Percentiles rank a stretch among this genome's conserved stretches.
Conservation (phyloP, 1,284 basidiomycete genomes). For the Sanghuangporus weigelae region DNA sequence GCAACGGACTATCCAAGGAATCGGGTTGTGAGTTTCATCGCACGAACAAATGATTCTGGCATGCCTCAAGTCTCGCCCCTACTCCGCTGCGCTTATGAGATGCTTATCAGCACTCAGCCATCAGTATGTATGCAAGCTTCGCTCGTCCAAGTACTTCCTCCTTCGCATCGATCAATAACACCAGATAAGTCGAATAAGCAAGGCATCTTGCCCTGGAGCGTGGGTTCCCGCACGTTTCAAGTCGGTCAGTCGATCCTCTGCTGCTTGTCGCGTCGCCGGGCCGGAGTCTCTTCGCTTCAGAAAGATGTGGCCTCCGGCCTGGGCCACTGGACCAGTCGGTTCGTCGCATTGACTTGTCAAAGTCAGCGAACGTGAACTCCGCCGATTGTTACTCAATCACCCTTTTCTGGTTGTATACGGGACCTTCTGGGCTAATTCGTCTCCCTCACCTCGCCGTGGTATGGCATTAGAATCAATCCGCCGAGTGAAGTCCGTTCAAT, state of each 20-base stretch:
- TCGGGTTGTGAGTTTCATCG: neutral
- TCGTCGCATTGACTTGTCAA: neutral
- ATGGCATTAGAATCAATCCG: neutral
- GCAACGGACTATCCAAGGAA: neutral
- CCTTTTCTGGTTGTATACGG: neutral
- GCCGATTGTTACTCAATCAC: neutral
- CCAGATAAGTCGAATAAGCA: neutral
- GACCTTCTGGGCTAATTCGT: neutral
- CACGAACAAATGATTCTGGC: neutral
- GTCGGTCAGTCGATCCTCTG: neutral
- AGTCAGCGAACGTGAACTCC: neutral
- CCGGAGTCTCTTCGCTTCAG: slow-evolving; percentile 5
- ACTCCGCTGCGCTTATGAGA: neutral
- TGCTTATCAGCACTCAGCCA: neutral
- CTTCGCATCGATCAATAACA: neutral
- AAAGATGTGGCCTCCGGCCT: neutral
- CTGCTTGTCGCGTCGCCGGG: neutral
- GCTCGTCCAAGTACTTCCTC: neutral
- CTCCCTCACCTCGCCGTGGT: neutral
- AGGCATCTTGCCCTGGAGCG: neutral
- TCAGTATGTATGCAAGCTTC: neutral
- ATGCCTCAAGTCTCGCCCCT: neutral
- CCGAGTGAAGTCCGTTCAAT: slow-evolving; percentile 2
- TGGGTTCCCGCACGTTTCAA: slow-evolving; percentile 3
- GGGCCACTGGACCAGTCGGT: neutral